phyloP scores from a whole-genome alignment of 176 grass and related monocot genomes.

The Triticum timopheevii region DNA sequence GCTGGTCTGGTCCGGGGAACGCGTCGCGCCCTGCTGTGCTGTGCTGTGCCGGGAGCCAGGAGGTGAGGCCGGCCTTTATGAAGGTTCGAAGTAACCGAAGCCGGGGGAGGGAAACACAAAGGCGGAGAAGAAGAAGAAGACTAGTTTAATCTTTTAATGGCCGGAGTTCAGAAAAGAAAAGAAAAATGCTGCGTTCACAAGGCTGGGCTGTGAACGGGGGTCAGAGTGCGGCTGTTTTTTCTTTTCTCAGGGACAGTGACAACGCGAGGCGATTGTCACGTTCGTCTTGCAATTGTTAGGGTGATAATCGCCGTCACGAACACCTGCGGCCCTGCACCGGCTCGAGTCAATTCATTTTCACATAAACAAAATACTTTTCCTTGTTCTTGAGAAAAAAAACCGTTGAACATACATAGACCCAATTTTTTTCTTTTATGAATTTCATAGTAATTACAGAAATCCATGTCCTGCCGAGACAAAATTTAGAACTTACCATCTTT shows the following conservation, averaged over 20 bases:
- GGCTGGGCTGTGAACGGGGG: not conserved
- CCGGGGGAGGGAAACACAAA: constrained; percentile 42
- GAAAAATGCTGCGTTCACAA: constrained; percentile 42
- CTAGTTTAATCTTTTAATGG: constrained; percentile 29
- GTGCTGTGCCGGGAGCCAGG: not conserved
- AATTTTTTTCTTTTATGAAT: not conserved
- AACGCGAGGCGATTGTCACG: not conserved
- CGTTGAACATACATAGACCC: too few relatives aligned
- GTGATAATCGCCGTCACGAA: not conserved
- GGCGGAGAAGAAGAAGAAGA: not conserved
- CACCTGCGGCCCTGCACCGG: too few relatives aligned
- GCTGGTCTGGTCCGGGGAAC: not conserved
- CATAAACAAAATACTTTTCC: too few relatives aligned
- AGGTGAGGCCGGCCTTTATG: constrained; percentile 41
- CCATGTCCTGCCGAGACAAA: not conserved
- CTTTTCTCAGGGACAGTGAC: not conserved
- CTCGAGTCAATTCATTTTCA: too few relatives aligned
- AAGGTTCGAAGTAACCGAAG: constrained; percentile 52
- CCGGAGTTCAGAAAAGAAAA: not conserved
- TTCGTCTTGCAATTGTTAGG: not conserved
- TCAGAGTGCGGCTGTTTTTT: not conserved
- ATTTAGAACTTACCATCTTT: not conserved
- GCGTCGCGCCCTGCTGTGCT: not conserved
- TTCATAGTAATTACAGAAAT: not conserved
- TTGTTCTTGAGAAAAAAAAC: too few relatives aligned